phyloP scores from a whole-genome alignment of 2,329 filamentous ascomycete genomes.

The Hypoxylon sp. region DNA sequence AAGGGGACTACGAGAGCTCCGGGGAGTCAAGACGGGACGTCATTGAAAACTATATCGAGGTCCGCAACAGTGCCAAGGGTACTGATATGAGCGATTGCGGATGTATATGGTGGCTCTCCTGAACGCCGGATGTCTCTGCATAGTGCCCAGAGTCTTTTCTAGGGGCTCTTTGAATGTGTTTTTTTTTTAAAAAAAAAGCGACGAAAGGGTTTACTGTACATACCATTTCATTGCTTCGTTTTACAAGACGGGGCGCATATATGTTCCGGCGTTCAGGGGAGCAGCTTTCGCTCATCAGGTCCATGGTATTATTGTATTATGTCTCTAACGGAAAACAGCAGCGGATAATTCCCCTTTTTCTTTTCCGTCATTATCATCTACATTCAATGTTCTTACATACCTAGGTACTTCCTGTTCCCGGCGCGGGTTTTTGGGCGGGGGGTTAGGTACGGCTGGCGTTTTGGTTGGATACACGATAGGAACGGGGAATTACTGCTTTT shows the following conservation, averaged over 20 bases:
- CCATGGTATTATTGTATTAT: constrained; percentile 18
- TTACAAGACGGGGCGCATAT: constrained; percentile 37
- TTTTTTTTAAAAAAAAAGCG: constrained; percentile 17
- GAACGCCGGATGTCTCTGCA: constrained; percentile 40
- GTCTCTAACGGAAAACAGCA: constrained; percentile 14
- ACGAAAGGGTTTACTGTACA: constrained; percentile 36
- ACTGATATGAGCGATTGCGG: constrained; percentile 66
- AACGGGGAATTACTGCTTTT: background rate
- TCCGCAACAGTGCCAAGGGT: constrained; percentile 44
- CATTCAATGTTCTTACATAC: background rate
- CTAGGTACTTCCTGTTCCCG: background rate
- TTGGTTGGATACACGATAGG: constrained; percentile 24
- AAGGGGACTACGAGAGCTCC: constrained; percentile 41
- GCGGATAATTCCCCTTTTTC: constrained; percentile 17
- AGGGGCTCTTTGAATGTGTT: constrained; percentile 14
- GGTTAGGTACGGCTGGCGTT: constrained; percentile 4
- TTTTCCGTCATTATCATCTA: background rate
- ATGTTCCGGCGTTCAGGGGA: constrained; percentile 41
- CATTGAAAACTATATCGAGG: constrained; percentile 37
- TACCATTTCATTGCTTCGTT: constrained; percentile 33
- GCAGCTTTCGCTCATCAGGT: constrained; percentile 19
- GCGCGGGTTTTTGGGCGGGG: constrained; percentile 4
- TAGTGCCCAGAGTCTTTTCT: constrained; percentile 11
- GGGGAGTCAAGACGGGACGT: constrained; percentile 19
- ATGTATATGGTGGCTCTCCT: constrained; percentile 69